Conservation (phyloP, 768 basidiomycete species). For the Steccherinum ochraceum region DNA sequence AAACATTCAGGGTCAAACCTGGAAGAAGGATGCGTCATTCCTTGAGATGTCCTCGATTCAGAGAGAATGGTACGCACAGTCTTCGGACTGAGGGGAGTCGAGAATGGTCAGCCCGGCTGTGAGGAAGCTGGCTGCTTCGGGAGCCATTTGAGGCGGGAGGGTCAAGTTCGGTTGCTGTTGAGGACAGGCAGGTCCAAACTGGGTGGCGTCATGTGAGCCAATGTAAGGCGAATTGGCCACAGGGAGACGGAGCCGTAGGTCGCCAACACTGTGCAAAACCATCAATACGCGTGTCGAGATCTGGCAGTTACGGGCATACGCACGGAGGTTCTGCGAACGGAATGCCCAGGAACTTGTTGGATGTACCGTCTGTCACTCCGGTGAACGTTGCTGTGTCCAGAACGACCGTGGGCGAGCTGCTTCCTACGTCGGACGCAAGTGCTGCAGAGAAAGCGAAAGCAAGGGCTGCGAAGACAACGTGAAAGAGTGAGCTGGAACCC, state of each 20-base stretch:
- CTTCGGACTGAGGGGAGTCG: neutral
- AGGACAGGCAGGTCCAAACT: neutral
- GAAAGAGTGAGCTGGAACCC: too few species aligned
- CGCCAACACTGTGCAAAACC: neutral
- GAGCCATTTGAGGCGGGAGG: neutral
- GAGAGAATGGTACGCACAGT: neutral
- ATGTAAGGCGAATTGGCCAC: neutral
- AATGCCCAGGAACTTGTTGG: slow-evolving; percentile 7
- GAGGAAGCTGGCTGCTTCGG: neutral
- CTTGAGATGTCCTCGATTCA: neutral
- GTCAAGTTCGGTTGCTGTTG: neutral
- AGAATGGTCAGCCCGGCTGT: neutral
- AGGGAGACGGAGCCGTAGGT: neutral
- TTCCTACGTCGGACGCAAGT: too few species aligned
- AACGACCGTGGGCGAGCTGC: neutral
- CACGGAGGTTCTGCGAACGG: slow-evolving; percentile 9
- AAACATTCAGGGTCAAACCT: slow-evolving; percentile 9
- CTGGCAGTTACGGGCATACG: neutral
- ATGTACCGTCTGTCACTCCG: neutral
- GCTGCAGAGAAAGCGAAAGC: too few species aligned
- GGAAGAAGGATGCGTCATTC: too few species aligned
- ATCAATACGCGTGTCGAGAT: neutral
- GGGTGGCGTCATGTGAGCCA: neutral
- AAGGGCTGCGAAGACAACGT: too few species aligned
- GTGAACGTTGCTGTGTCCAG: slow-evolving; percentile 6